Base-by-base conservation (phyloP, 2,329 filamentous ascomycete genomes). In the Fusarium sp. region DNA sequence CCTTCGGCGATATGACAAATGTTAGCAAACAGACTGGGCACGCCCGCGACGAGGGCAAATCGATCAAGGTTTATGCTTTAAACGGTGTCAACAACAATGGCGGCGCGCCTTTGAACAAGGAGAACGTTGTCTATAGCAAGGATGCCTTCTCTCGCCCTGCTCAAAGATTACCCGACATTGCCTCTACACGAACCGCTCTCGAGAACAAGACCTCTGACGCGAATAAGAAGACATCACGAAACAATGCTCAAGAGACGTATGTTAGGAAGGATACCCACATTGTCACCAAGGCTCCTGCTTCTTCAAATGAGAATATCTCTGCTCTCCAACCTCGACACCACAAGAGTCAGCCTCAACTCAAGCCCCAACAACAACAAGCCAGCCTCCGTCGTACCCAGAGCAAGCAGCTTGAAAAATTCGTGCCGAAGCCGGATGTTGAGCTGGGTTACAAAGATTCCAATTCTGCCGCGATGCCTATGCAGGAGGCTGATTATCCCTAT, bases 1-100 rank as follows among this genome's bases (percentile, higher is more conserved):
- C 89, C 15, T 94, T 97, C 79, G 92, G 88, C 49, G 94, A 97
- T 77, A 87, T 96, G 66, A 96, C 92, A 84, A 95, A 94, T 76
- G 89, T 86, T 44, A 76, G 84, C 39, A 81, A 82, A 65, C 77
- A 78, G 44, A 68, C 70, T 35, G 74, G 73, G 33, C 63, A 75
- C 28, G 71, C 62, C 42, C 71, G 76, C 26, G 75, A 81, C 49
- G 71, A 79, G 29, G 74, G 66, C 56, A 84, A 84, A 74, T 71
- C 68, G 16, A 59, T 70, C 57, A 84, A 83, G 65, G 69, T 68
- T 35, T 61, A 76, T 43, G 49, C 71, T 20, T 63, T 62, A 24
- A 69, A 70, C 49, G 65, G 66, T 57, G 69, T 74, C 26, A 76
- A 75, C 46, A 76, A 74, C 31, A 71, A 67, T 29, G 55, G 73